A percentile compares a stretch with the other conserved stretches of the same genome.
Conservation (phyloP, 1,284 basidiomycete genomes). For the Ceratobasidium sp. region DNA sequence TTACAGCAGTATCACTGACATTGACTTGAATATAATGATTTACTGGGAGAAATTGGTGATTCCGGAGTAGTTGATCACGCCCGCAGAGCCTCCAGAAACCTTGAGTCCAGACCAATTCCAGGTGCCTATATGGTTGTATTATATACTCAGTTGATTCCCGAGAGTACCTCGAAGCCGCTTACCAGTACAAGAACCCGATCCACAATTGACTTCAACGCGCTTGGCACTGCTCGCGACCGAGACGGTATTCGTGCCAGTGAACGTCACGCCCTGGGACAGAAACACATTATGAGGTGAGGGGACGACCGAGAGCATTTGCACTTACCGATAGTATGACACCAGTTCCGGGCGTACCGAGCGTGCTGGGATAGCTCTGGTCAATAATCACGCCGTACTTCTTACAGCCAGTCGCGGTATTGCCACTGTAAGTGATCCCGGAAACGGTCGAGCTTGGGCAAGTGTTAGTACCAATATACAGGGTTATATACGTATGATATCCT, state of each 20-base stretch:
- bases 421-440: constrained; percentile 50
- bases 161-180: background rate
- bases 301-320: constrained; percentile 27
- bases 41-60: constrained; percentile 38
- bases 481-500: background rate
- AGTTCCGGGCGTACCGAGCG: constrained; percentile 45
- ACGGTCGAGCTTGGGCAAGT: constrained; percentile 2
- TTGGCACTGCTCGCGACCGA: constrained; percentile 45
- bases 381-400: constrained; percentile 52
- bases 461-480: background rate
- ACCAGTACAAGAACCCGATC: constrained; percentile 45
- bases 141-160: background rate
- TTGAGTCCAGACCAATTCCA: constrained; percentile 50
- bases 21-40: background rate
- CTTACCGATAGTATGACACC: constrained; percentile 41
- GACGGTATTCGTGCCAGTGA: constrained; percentile 42
- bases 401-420: constrained; percentile 51
- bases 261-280: constrained; percentile 15
- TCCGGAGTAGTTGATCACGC: constrained; percentile 45
- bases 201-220: constrained; percentile 47
- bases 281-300: background rate
- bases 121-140: constrained; percentile 34
- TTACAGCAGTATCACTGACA: background rate
- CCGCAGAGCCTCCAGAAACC: constrained; percentile 46
- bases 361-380: constrained; percentile 48